Base-by-base conservation (phyloP, 441 rosid genomes). In the Theobroma grandiflorum region DNA sequence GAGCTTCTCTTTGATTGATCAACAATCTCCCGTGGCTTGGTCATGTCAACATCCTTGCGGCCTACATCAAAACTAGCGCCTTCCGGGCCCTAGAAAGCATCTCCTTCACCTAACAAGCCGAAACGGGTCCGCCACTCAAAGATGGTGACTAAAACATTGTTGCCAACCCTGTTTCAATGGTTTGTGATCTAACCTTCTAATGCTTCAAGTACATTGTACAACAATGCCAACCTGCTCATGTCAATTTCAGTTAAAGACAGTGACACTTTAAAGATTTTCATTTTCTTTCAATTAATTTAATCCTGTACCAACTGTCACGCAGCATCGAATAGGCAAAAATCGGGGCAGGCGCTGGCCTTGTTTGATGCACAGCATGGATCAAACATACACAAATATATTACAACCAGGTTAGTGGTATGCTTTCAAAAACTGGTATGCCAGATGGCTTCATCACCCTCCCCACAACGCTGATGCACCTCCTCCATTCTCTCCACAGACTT, bases 401-500 rank as follows among this genome's bases (percentile, higher is more conserved):
- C 88, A 86, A 52, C 26, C 63, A 67, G 65, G 62, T 61, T 47
- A n/a, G 47, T 1, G 71, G 26, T 31, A 14, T 31, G 45, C 66
- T 47, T 74, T 89, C 88, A 94, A 91, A 93, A 96, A 85, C 92
- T 84, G 7, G 97, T 92, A 67, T 92, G 96, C 98, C 98, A 93
- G 70, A 94, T 93, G 33, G 98, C 96, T 80, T 89, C 95, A 0
- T 93, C 86, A 0, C 91, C 99, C 85, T 96, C 99, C n/a, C 99
- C 98, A 22, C 99, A 96, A 12, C 90, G 94, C 84, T 87, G 91
- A 80, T 96, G 99, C 78, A 96, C 91, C 82, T 88, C 98, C 71
- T 83, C 89, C 99, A 96, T 96, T 81, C 96, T 93, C 84, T 94
- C 98, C 38, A 88, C 96, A 0, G 99, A 92, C 83, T 91, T 92